Conservation (phyloP, 1,284 basidiomycete species). For the Ustilago trichophora region DNA sequence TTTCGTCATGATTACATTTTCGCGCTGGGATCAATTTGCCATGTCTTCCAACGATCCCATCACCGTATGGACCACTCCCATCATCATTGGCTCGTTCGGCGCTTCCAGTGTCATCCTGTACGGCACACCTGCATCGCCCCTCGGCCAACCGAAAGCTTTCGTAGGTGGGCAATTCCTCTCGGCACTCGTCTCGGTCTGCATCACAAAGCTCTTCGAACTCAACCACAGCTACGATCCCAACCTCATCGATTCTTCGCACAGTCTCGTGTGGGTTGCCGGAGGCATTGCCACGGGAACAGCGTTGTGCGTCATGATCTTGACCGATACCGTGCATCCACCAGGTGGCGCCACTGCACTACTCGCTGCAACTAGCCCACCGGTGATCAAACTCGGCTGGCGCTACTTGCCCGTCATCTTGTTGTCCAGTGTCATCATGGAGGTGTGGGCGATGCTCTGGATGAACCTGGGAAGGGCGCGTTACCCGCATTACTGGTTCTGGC, state of each 20-base stretch:
- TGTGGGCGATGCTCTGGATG: constrained; percentile 52
- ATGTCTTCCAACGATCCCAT: constrained; percentile 36
- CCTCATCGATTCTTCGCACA: constrained; percentile 32
- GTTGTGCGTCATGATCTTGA: constrained; percentile 43
- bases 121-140: constrained; percentile 44
- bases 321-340: constrained; percentile 51
- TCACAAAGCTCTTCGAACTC: constrained; percentile 50
- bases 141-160: constrained; percentile 47
- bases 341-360: constrained; percentile 49
- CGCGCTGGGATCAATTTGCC: constrained; percentile 40
- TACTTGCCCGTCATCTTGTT: constrained; percentile 46
- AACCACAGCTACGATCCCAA: constrained; percentile 40
- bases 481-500: constrained; percentile 38
- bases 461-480: constrained; percentile 37
- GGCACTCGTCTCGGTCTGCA: constrained; percentile 36
- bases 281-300: constrained; percentile 38
- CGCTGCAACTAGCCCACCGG: constrained; percentile 37
- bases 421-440: constrained; percentile 42
- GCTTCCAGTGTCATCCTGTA: constrained; percentile 53
- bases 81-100: constrained; percentile 53
- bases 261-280: constrained; percentile 51
- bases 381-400: constrained; percentile 41
- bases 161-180: constrained; percentile 47
- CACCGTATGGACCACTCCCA: constrained; percentile 43
- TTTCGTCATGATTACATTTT: constrained; percentile 49